Base-by-base conservation (phyloP, 2,329 filamentous ascomycete species). In the Aspergillus floridensis region DNA sequence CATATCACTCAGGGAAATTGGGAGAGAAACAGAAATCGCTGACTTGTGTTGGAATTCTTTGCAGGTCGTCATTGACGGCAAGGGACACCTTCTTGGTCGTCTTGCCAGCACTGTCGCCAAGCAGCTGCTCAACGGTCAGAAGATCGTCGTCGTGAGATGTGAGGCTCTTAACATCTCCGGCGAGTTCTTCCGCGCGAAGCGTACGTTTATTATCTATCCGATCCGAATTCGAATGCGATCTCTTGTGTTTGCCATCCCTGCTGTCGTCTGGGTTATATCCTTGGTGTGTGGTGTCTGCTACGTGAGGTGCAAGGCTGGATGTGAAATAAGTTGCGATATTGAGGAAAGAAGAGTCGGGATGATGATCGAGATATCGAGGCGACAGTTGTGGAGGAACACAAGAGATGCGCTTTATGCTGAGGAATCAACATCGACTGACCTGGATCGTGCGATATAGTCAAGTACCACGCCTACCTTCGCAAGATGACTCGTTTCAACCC, bases 401-500 rank as follows among this genome's bases (percentile, higher is more conserved):
- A 5, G 12, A 29, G 38, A 44, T 44, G 38, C 24, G 24, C 31
- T 26, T 29, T 2, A 29, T 44, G 4, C 32, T 11, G n/a, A 26
- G 29, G 26, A 22, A 7, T 47, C 58, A 65, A 56, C 65, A 29
- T 55, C 51, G 60, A 63, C 85, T 88, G 76, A 88, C 78, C 70
- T 67, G 67, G 64, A 63, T 65, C 69, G 61, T 56, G 58, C 60
- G 64, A 59, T 81, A 85, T 79, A 99, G 95, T 99, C 84, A 99
- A 99, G 92, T 99, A 99, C 90, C 91, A 95, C 81, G 92, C 95
- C 82, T 98, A 98, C 87, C 90, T 99, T 78, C 92, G 95, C 87
- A 99, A 99, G 90, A 95, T 96, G 85, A 99, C 95, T 81, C 92
- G 95, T 83, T 99, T 89, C 91, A 99, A 99, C 89, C 93, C 95